Percentiles rank a stretch among this genome's conserved stretches.
These are phyloP conservation scores for Cyclotella choctawhatcheeana DNA, from an alignment of 108 stramenopile genomes.

Conservation along the genomic window DNA sequence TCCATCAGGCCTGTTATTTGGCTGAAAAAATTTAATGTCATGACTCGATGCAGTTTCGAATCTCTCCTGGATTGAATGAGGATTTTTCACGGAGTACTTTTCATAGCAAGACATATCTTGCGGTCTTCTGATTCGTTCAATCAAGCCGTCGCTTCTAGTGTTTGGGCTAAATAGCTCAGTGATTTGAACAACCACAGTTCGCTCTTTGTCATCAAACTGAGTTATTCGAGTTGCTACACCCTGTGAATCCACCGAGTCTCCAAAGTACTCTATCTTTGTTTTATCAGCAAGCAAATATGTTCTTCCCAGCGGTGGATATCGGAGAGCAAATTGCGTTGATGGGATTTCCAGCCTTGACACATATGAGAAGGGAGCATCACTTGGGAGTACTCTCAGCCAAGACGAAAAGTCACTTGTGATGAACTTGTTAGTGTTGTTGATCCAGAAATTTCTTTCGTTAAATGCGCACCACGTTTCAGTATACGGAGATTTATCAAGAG, in stretches of 20 bases:
- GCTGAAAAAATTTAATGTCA: conserved; percentile 40
- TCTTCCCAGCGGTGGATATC: conserved; percentile 61
- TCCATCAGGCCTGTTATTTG: conserved; percentile 62
- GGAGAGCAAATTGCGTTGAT: conserved; percentile 26
- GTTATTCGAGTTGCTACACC: conserved; percentile 61
- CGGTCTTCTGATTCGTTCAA: conserved; percentile 48
- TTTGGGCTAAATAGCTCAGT: conserved; percentile 55
- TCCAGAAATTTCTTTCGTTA: conserved; percentile 78
- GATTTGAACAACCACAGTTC: conserved; percentile 50
- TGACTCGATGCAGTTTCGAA: not conserved
- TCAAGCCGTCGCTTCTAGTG: conserved; percentile 61
- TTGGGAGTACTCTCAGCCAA: conserved; percentile 17
- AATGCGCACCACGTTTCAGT: conserved; percentile 60
- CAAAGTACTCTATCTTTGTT: conserved; percentile 74
- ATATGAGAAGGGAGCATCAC: not conserved
- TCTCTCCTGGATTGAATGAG: conserved; percentile 4
- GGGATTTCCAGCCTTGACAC: conserved; percentile 35
- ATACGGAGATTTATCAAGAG: conserved; percentile 56
- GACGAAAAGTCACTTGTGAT: conserved; percentile 2
- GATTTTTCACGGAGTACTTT: conserved; percentile 58
- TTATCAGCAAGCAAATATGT: conserved; percentile 53
- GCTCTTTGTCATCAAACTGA: conserved; percentile 51
- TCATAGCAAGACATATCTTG: conserved; percentile 51
- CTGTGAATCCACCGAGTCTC: conserved; percentile 53
- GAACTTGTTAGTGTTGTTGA: conserved; percentile 55